Percentiles rank a stretch among this genome's conserved stretches.
Conservation (phyloP, 2,329 filamentous ascomycete genomes). For the Aspergillus udagawae region DNA sequence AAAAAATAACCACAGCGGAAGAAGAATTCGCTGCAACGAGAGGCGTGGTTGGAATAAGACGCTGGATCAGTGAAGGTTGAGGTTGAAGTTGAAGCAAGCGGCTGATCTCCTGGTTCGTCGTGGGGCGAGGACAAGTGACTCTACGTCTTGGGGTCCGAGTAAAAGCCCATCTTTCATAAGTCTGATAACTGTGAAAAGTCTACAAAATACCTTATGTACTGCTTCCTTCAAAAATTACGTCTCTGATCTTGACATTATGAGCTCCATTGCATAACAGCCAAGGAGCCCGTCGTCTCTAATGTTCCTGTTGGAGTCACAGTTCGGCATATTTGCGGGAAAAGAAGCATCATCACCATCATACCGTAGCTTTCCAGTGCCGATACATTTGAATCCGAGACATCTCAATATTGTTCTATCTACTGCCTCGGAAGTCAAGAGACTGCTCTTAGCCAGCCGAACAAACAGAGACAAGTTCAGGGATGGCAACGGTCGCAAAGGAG, state of each 20-base stretch:
- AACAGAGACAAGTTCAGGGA: not conserved
- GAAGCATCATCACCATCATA: not conserved
- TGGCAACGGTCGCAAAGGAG: not conserved
- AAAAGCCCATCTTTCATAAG: not conserved
- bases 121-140: not conserved
- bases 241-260: not conserved
- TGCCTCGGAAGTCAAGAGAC: not conserved
- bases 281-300: not conserved
- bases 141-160: not conserved
- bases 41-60: not conserved
- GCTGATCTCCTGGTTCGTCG: not conserved
- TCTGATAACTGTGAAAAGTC: not conserved
- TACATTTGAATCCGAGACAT: not conserved
- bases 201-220: not conserved
- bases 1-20: not conserved
- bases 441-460: too few species aligned
- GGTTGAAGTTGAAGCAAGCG: not conserved
- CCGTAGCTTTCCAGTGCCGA: not conserved
- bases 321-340: not conserved
- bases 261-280: not conserved
- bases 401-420: not conserved
- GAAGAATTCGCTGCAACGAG: not conserved
- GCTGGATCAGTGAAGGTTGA: not conserved
- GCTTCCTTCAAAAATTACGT: not conserved
- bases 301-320: not conserved